Base-by-base conservation (phyloP, 31 red algal genomes). In the Asparagopsis taxiformis region DNA sequence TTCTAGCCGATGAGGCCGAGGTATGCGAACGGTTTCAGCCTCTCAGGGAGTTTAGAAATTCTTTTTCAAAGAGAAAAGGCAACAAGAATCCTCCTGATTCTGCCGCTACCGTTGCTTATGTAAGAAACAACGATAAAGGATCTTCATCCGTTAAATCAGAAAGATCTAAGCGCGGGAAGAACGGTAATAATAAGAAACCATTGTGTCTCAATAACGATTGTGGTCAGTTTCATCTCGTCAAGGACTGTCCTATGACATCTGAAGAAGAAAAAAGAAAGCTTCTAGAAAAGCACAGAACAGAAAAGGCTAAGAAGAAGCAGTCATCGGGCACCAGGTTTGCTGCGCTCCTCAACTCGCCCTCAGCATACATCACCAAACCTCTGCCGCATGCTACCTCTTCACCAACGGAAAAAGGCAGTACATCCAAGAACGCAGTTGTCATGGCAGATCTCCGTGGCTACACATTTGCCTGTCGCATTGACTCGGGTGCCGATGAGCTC, bases 401-500 rank as follows among this genome's bases (percentile, higher is more conserved):
- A n/a, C n/a, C n/a, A n/a, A n/a, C n/a, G n/a, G n/a, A n/a, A n/a
- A n/a, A n/a, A n/a, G n/a, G n/a, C n/a, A n/a, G n/a, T n/a, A n/a
- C n/a, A n/a, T n/a, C n/a, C n/a, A n/a, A n/a, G n/a, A n/a, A n/a
- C n/a, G 65, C 79, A 11, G 53, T 62, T n/a, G 8, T 84, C 37
- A 17, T 2, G 10, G 55, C 65, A 2, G 55, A 73, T 11, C 0
- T 84, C 8, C 2, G 21, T 28, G 65, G 79, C 2, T 0, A 63
- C 55, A 44, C 15, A 2, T 72, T 84, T 32, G 51, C 56, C 37
- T 84, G 65, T 23, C 79, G 66, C 24, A 84, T 63, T 19, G 35
- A 72, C 31, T 84, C 79, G 20, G 79, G 79, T 25, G 79, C 79
- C 2, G 67, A 84, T 36, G 23, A 32, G 0, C 9, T 53, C 17